A percentile compares a stretch with the other conserved stretches of the same genome.
phyloP scores from a whole-genome alignment of 306 rosid genomes.

The Trifolium repens region DNA sequence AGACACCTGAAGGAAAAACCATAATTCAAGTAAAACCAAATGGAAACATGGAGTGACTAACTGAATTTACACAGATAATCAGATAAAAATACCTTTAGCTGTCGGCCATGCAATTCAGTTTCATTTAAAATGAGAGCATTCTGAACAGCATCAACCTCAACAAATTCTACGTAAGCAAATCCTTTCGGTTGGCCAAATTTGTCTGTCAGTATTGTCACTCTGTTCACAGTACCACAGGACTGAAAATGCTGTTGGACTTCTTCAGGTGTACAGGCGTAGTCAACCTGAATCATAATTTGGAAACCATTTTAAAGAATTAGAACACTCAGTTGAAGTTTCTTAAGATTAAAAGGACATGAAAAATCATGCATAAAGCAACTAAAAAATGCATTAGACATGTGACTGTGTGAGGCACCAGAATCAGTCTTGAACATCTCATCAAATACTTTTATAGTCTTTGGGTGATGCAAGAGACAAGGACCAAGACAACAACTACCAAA shows the following conservation, averaged over 20 bases:
- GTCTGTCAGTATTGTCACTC: conserved; percentile 98
- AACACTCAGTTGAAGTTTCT: conserved; percentile 3
- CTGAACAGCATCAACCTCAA: conserved; percentile 92
- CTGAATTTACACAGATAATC: conserved; percentile 22
- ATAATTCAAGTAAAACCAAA: conserved; percentile 39
- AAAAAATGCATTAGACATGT: conserved; percentile 12
- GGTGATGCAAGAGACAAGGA: conserved; percentile 22
- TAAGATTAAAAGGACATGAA: conserved; percentile 16
- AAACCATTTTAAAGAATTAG: conserved; percentile 39
- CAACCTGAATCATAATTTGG: conserved; percentile 69
- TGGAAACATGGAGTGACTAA: conserved; percentile 13
- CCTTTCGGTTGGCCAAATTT: conserved; percentile 99
- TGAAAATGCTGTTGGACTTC: conserved; percentile 99
- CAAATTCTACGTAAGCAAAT: conserved; percentile 98
- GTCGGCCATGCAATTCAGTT: conserved; percentile 98
- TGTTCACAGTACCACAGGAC: conserved; percentile 99
- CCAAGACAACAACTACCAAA: conserved; percentile 4
- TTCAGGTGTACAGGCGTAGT: conserved; percentile 96
- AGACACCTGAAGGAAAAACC: conserved; percentile 71
- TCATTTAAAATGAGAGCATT: conserved; percentile 92
- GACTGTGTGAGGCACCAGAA: conserved; percentile 17
- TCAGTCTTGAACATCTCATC: conserved; percentile 22
- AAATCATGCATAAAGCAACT: neutral
- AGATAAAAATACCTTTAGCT: conserved; percentile 73
- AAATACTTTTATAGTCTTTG: conserved; percentile 23